phyloP scores from a whole-genome alignment of 495 filamentous ascomycete genomes.

The Aspergillus saccharolyticus region DNA sequence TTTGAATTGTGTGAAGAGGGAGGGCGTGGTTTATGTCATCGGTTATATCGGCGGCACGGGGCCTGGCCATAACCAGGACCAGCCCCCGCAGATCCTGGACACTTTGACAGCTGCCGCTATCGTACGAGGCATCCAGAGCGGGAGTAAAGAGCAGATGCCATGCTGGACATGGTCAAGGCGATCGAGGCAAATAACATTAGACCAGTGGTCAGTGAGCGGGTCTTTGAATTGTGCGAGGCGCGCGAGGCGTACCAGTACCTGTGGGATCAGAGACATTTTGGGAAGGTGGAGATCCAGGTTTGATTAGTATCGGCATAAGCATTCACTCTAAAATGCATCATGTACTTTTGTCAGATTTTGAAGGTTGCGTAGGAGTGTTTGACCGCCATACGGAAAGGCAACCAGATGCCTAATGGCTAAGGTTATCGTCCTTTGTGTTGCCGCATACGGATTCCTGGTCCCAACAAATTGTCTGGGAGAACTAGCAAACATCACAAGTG shows the following conservation, averaged over 20 bases:
- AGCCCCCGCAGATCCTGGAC: not conserved
- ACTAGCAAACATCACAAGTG: too few species aligned
- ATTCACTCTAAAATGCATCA: too few species aligned
- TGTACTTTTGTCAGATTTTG: too few species aligned
- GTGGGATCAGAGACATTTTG: constrained; percentile 2
- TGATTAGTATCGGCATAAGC: too few species aligned
- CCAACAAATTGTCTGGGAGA: too few species aligned
- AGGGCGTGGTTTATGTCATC: constrained; percentile 2
- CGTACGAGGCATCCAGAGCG: not conserved
- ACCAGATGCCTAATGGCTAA: too few species aligned
- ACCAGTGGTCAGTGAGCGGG: not conserved
- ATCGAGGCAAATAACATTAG: constrained; percentile 5
- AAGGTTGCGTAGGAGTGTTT: too few species aligned
- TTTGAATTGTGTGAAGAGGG: not conserved
- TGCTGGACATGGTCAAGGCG: constrained; percentile 1
- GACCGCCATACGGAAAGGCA: too few species aligned
- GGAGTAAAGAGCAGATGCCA: constrained; percentile 10
- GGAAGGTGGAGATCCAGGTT: constrained; percentile 2
- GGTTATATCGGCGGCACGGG: not conserved
- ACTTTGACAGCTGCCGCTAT: not conserved
- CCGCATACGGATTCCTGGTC: too few species aligned
- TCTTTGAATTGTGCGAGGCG: not conserved
- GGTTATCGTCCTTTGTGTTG: too few species aligned
- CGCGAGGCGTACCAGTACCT: constrained; percentile 2
- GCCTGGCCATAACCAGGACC: not conserved